A percentile compares a stretch with the other conserved stretches of the same genome.
Evolutionary conservation across 2,329 filamentous ascomycete species (phyloP).

Genomic region (Macroventuria anomochaeta): DNA sequence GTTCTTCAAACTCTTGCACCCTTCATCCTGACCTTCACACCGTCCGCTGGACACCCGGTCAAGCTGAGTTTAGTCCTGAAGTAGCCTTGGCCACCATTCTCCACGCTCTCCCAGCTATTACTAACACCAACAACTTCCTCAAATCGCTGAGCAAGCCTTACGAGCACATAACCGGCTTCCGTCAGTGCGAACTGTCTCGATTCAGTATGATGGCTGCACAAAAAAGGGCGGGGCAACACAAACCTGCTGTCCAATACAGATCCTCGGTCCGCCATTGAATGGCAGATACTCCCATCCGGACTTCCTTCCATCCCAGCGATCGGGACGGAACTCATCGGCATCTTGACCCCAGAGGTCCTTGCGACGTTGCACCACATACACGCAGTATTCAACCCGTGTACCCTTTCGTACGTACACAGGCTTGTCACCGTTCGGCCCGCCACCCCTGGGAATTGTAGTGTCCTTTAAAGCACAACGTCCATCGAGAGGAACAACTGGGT

Average conservation of each 20-base stretch:
- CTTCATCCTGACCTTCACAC: slow-evolving; percentile 42
- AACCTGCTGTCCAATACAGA: slow-evolving; percentile 41
- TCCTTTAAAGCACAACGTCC: slow-evolving; percentile 38
- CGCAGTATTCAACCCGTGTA: slow-evolving; percentile 31
- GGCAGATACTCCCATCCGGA: slow-evolving; percentile 43
- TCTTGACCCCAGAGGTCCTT: slow-evolving; percentile 49
- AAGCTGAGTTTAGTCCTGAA: slow-evolving; percentile 32
- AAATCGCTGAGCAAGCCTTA: slow-evolving; percentile 38
- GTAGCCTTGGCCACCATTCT: slow-evolving; percentile 34
- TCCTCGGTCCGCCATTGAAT: slow-evolving; percentile 43
- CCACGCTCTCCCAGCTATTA: slow-evolving; percentile 36
- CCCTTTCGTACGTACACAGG: slow-evolving; percentile 45
- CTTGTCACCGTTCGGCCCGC: slow-evolving; percentile 42
- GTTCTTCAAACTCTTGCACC: slow-evolving; percentile 35
- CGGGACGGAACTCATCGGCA: slow-evolving; percentile 46
- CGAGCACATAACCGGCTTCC: slow-evolving; percentile 38
- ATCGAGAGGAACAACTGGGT: slow-evolving; percentile 45
- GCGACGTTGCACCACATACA: slow-evolving; percentile 44
- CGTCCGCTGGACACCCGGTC: slow-evolving; percentile 40
- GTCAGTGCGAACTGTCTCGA: slow-evolving; percentile 36
- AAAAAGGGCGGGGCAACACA: neutral
- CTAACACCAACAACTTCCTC: slow-evolving; percentile 35
- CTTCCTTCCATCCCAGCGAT: slow-evolving; percentile 45
- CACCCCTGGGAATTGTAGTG: slow-evolving; percentile 45
- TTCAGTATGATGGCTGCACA: neutral